These are phyloP conservation scores for Aspergillus sp. DNA, from an alignment of 2,329 filamentous ascomycete species.

Conservation along the genomic window DNA sequence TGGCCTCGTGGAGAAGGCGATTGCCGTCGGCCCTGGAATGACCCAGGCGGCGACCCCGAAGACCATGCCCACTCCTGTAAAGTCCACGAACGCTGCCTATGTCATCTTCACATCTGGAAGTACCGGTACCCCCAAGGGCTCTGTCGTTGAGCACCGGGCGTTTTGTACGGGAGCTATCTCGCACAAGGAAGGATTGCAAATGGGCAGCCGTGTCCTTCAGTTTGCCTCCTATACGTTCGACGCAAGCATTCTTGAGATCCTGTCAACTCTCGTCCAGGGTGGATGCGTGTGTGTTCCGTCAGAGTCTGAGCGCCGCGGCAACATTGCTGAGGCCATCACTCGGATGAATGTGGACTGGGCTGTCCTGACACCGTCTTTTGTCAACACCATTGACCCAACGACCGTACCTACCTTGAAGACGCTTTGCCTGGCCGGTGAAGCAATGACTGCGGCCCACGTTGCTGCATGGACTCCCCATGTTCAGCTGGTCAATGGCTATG, in stretches of 20 bases:
- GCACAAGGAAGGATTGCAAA: slow-evolving; percentile 46
- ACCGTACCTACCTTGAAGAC: slow-evolving; percentile 1
- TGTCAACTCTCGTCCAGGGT: slow-evolving; percentile 17
- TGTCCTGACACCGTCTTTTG: slow-evolving; percentile 9
- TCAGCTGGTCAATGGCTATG: slow-evolving; percentile 1
- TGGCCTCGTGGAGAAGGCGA: slow-evolving; percentile 19
- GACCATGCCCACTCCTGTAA: slow-evolving; percentile 6
- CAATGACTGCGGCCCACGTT: slow-evolving; percentile 1
- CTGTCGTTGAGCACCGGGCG: slow-evolving; percentile 57
- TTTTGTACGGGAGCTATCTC: slow-evolving; percentile 51
- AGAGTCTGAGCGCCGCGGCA: slow-evolving; percentile 39
- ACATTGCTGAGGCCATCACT: slow-evolving; percentile 45
- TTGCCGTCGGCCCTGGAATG: slow-evolving; percentile 12
- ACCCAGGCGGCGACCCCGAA: slow-evolving; percentile 4
- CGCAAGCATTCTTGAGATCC: slow-evolving; percentile 28
- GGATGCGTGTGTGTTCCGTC: slow-evolving; percentile 48
- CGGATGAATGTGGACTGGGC: slow-evolving; percentile 4
- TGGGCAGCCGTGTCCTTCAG: slow-evolving; percentile 40
- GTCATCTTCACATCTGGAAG: slow-evolving; percentile 51
- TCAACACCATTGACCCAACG: background rate
- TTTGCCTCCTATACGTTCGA: slow-evolving; percentile 39
- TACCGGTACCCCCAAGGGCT: slow-evolving; percentile 47
- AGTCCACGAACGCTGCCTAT: slow-evolving; percentile 42
- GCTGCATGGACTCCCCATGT: background rate
- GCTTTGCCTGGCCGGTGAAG: slow-evolving; percentile 4